These are phyloP conservation scores for Avena eriantha DNA, from an alignment of 176 grass and related monocot genomes.

Conservation along the genomic window DNA sequence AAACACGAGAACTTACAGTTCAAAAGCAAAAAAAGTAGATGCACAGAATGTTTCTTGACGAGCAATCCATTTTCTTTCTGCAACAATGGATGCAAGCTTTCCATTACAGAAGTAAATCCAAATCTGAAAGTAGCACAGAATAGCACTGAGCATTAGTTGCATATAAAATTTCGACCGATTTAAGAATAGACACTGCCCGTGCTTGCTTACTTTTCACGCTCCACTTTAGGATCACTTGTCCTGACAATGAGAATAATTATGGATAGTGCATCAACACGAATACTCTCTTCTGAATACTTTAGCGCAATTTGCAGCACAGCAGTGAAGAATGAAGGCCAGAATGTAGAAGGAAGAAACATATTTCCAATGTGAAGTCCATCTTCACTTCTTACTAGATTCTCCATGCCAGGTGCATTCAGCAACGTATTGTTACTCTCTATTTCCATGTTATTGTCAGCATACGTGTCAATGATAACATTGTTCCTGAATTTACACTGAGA, in stretches of 20 bases:
- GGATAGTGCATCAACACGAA: conserved; percentile 63
- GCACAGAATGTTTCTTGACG: conserved; percentile 77
- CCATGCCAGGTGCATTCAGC: neutral
- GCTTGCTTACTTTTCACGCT: conserved; percentile 68
- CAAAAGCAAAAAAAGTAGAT: conserved; percentile 84
- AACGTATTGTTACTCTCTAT: conserved; percentile 35
- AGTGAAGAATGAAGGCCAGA: conserved; percentile 66
- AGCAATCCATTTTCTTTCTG: conserved; percentile 69
- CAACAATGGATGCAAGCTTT: conserved; percentile 66
- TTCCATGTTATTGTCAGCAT: conserved; percentile 30
- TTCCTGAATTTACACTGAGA: conserved; percentile 93
- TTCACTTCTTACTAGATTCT: conserved; percentile 37
- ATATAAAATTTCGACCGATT: neutral
- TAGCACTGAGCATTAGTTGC: conserved; percentile 45
- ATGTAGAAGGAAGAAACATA: conserved; percentile 59
- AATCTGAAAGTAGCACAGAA: conserved; percentile 64
- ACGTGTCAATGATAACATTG: conserved; percentile 58
- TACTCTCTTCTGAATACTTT: conserved; percentile 58
- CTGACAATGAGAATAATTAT: conserved; percentile 88
- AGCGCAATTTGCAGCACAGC: conserved; percentile 55
- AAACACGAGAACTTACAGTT: conserved; percentile 74
- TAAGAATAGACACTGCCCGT: conserved; percentile 37
- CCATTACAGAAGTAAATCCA: conserved; percentile 62
- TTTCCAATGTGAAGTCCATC: conserved; percentile 34
- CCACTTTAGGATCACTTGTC: conserved; percentile 63